phyloP scores from a whole-genome alignment of 495 filamentous ascomycete genomes.

The Mytilinidion resinicola region DNA sequence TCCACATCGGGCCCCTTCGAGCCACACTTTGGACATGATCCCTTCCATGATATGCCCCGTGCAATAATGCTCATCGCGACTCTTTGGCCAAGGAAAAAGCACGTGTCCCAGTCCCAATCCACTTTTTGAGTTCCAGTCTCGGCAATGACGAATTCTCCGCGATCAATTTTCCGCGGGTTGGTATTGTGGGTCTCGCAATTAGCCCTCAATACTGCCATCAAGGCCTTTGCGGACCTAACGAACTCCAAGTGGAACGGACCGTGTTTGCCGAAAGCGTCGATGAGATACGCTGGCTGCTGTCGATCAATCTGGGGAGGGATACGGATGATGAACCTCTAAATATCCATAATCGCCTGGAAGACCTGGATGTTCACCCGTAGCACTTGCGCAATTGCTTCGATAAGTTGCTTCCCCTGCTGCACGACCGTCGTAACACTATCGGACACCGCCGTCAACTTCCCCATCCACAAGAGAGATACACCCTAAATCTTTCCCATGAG shows the following conservation, averaged over 20 bases:
- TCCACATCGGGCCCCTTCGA: no score
- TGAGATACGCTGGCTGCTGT: conserved; percentile 33
- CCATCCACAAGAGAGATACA: conserved; percentile 16
- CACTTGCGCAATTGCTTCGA: conserved; percentile 13
- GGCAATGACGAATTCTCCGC: background rate
- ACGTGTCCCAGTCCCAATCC: background rate
- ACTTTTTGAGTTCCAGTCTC: background rate
- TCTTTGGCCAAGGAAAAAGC: conserved; percentile 3
- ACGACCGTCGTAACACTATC: conserved; percentile 14
- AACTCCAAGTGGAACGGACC: conserved; percentile 27
- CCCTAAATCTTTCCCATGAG: conserved; percentile 18
- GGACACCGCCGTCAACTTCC: conserved; percentile 7
- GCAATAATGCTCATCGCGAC: conserved; percentile 5
- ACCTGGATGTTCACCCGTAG: conserved; percentile 27
- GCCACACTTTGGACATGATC: no score
- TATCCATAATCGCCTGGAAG: conserved; percentile 26
- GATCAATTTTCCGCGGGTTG: background rate
- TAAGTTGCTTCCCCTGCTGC: conserved; percentile 17
- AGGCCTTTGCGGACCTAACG: background rate
- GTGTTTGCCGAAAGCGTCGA: conserved; percentile 28
- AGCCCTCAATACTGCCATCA: background rate
- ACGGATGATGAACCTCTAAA: conserved; percentile 24
- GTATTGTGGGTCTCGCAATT: background rate
- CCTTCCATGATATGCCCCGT: no score
- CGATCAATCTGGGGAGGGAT: conserved; percentile 32